Conservation (phyloP, 2,329 filamentous ascomycete genomes). For the Clarireedia homoeocarpa region DNA sequence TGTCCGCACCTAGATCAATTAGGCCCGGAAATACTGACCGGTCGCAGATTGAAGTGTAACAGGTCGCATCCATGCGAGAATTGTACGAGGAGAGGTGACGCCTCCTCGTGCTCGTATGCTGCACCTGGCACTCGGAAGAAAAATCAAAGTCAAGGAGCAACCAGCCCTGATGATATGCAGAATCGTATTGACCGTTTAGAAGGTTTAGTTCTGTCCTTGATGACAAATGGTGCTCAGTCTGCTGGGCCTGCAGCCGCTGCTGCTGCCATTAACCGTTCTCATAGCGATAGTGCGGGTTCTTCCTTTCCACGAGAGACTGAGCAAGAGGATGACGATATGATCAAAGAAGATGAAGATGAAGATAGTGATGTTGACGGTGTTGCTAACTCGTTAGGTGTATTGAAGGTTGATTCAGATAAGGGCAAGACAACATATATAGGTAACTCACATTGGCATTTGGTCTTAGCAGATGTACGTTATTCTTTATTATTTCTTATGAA, state of each 20-base stretch:
- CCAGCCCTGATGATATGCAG: constrained; percentile 89
- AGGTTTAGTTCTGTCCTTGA: constrained; percentile 82
- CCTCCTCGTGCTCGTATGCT: constrained; percentile 78
- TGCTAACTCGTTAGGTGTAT: constrained; percentile 67
- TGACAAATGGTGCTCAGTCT: constrained; percentile 75
- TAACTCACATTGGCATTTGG: constrained; percentile 75
- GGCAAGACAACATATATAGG: constrained; percentile 73
- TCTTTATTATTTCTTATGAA: background rate
- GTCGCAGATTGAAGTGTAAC: constrained; percentile 75
- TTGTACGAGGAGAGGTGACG: constrained; percentile 81
- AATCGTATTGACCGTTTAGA: constrained; percentile 94
- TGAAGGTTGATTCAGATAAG: constrained; percentile 72
- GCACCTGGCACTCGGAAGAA: constrained; percentile 64
- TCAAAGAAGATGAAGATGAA: constrained; percentile 49
- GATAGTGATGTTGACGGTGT: constrained; percentile 57
- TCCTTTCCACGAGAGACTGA: constrained; percentile 37
- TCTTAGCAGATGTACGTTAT: constrained; percentile 56
- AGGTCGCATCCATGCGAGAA: constrained; percentile 87
- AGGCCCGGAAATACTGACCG: constrained; percentile 29
- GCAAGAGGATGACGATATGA: constrained; percentile 49
- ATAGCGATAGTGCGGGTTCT: constrained; percentile 26
- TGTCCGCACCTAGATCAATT: constrained; percentile 11
- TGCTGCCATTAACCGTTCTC: constrained; percentile 36
- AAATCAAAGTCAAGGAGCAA: constrained; percentile 53
- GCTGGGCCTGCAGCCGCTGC: constrained; percentile 51